Percentiles rank a stretch among this genome's conserved stretches.
Conservation (phyloP, 257 asterid genomes). For the Solanum ossicruentum region DNA sequence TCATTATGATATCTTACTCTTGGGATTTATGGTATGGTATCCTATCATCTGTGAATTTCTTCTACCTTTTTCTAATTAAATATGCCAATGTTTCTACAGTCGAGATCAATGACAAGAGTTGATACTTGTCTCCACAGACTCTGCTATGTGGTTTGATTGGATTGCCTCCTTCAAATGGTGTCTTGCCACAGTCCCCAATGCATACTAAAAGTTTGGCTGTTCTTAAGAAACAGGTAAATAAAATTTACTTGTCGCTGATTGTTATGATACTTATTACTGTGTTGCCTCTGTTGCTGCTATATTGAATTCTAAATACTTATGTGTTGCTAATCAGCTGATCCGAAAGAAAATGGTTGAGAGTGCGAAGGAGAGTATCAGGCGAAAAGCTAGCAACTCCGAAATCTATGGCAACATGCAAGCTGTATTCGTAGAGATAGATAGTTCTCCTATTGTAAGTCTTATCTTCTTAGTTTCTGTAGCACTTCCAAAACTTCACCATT, state of each 20-base stretch:
- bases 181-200: constrained; percentile 62
- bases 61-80: neutral
- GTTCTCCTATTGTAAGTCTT: constrained; percentile 27
- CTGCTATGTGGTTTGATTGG: constrained; percentile 49
- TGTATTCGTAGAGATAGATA: constrained; percentile 38
- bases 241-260: neutral
- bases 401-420: constrained; percentile 52
- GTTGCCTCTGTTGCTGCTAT: neutral
- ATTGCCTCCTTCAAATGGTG: constrained; percentile 64
- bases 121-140: constrained; percentile 16
- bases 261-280: neutral
- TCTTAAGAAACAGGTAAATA: constrained; percentile 28
- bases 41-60: neutral
- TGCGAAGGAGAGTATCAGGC: constrained; percentile 38
- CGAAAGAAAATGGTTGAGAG: constrained; percentile 38
- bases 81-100: neutral
- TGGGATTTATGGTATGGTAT: constrained; percentile 39
- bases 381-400: constrained; percentile 30
- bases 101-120: neutral
- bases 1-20: constrained; percentile 44
- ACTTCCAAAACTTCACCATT: neutral
- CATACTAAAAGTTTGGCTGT: constrained; percentile 46
- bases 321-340: constrained; percentile 14
- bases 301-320: neutral
- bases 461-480: neutral